Evolutionary conservation across 2,329 filamentous ascomycete genomes (phyloP), one percentile per base, ranked within the genome.

Genomic region (Decorospora gaudefroyi): DNA sequence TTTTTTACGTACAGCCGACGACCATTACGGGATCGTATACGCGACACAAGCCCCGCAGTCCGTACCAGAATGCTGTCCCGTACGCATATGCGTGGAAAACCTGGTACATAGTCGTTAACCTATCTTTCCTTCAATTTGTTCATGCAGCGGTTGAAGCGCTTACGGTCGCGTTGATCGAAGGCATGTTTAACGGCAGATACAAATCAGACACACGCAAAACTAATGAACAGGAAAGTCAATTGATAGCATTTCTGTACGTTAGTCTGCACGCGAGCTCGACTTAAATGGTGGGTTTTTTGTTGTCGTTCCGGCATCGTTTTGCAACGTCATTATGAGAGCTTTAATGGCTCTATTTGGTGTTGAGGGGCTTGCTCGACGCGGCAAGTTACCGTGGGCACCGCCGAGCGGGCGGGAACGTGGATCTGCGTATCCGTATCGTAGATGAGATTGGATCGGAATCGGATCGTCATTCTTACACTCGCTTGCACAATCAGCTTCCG

Each of bases 31-130:
- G 53, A 38, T 61, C 57, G 35, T 57, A 62, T 7, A 59, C 46
- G 8, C 59, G 57, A n/a, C 59, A 62, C 8, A 48, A 23, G 21
- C 59, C 59, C 17, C 59, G 57, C 11, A 62, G 48, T 16, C 49
- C 53, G 21, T 62, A 62, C 59, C 59, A 62, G 35, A 62, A 61
- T 7, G 59, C 57, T 6, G 59, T 62, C 34, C 59, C 57, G 33
- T 62, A 62, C 8, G 51, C 46, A 23, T 62, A 62, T 15, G 59
- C 55, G 25, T 59, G 55, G 23, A 62, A 62, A 4, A 62, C 42
- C 57, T 62, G 6, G 15, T 3, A 5, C 12, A 6, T 0, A n/a
- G 8, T 9, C 34, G 42, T 31, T 10, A 12, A 12, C 10, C 18
- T 2, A 1, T 3, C n/a, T 22, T 4, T 25, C 12, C 6, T 6